Evolutionary conservation across 2,329 filamentous ascomycete genomes (phyloP), one percentile per base, ranked within the genome.

Genomic region (Sporothrix curviconia): DNA sequence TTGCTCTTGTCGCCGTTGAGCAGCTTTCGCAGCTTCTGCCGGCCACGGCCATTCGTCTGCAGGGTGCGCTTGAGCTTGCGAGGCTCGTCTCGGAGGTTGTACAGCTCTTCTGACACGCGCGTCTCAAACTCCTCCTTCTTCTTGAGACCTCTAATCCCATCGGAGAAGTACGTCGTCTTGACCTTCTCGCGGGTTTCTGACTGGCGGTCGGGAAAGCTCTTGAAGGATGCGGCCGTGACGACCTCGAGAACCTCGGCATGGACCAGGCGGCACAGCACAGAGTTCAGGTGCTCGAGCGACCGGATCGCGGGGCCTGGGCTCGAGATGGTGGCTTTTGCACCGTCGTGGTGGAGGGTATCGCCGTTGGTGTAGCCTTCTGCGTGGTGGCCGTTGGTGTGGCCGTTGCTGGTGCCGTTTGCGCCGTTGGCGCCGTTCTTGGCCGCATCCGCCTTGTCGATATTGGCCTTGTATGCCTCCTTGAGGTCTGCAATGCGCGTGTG

Each of bases 401-500:
- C 32, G 36, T 50, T 57, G 25, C 64, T 64, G n/a, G 60, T 22
- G 14, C 42, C 50, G 28, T 58, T 56, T 28, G 15, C 17, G 30
- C 57, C 39, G 11, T 59, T 58, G 1, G 24, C 32, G 4, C 55
- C 39, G 22, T 57, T 42, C 25, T 50, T 55, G 5, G 57, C 28
- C n/a, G 53, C 57, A 49, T 64, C 64, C 19, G 62, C 63, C 22
- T 64, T 66, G 37, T 67, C 64, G 47, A 71, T 66, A 61, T 63
- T 69, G 40, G 68, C 67, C 56, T 68, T 66, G 65, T 86, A 88
- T 17, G 84, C 82, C 37, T 85, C 81, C n/a, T 78, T 78, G 43
- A 92, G 76, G 64, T 91, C 86, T 42, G 78, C 80, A 34, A 92
- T 78, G 67, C 82, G 84, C 30, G 87, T 86, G 72, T 94, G 88